Base-by-base conservation (phyloP, 306 rosid genomes). In the Quercus rubra region DNA sequence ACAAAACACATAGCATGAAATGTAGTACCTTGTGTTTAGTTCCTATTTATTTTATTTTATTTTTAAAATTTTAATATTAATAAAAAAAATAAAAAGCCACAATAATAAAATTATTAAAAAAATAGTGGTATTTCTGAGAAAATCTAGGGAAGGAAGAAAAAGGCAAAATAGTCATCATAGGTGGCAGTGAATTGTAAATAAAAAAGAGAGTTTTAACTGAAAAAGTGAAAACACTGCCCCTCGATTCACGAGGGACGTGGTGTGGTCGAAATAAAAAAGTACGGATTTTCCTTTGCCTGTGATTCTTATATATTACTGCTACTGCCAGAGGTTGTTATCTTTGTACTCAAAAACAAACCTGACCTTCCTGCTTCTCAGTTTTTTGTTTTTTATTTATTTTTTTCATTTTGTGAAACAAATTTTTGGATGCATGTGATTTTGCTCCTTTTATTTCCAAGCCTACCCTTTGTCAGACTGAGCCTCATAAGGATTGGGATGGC, bases 291-390 rank as follows among this genome's bases (percentile, higher is more conserved):
- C 82, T 58, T 17, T 89, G 89, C 74, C 87, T 82, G 56, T 79
- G 87, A 80, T 89, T 87, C 84, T 85, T 82, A 70, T 80, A 81
- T 85, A 70, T 82, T 83, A 86, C 68, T 86, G 86, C 76, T 43
- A 87, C 87, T 85, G 92, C 75, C 91, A 86, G 89, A 93, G 89
- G 83, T 91, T 89, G 93, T 91, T 91, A 93, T 91, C 89, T 86
- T 85, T 82, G 93, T 90, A 84, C 92, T 86, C 84, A 72, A 81
- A 86, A 87, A 85, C 91, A 87, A 87, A 86, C 83, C 85, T 81
- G 78, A 76, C 84, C 67, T 78, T 82, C 57, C 79, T 71, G 61
- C 54, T n/a, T 38, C 23, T 9, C 43, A 25, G 74, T 15, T 19
- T 63, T 54, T 19, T 62, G 76, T 30, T 69, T 63, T 78, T 41